A percentile compares a stretch with the other conserved stretches of the same genome.
Conservation (phyloP, 148 eudicot genomes). For the Mesembryanthemum crystallinum region DNA sequence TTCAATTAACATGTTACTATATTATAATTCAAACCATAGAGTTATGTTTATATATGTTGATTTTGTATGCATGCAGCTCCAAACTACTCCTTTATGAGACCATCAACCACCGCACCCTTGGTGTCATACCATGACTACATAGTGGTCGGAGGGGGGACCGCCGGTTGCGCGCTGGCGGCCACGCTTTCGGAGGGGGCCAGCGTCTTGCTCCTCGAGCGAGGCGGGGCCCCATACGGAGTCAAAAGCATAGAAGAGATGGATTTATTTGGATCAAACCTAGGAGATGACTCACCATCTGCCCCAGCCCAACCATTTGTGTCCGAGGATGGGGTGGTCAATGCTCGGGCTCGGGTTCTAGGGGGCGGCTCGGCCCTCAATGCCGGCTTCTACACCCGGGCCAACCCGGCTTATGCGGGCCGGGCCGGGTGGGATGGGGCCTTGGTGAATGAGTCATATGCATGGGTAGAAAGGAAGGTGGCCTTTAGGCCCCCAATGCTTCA, state of each 20-base stretch:
- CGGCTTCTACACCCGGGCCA: conserved; percentile 45
- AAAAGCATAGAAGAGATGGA: conserved; percentile 24
- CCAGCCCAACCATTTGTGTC: conserved; percentile 47
- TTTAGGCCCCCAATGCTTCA: conserved; percentile 37
- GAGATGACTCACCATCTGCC: conserved; percentile 19
- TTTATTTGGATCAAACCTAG: conserved; percentile 32
- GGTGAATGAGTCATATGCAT: conserved; percentile 45
- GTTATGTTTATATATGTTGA: not conserved
- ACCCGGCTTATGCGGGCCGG: conserved; percentile 22
- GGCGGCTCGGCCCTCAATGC: conserved; percentile 52
- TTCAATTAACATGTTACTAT: too few species aligned
- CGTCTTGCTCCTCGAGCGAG: conserved; percentile 48
- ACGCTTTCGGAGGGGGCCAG: conserved; percentile 39
- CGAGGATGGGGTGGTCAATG: conserved; percentile 48
- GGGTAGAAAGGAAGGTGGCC: conserved; percentile 49
- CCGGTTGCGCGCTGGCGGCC: conserved; percentile 47
- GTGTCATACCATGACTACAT: conserved; percentile 41
- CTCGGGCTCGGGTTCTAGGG: conserved; percentile 42
- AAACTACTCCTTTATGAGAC: conserved; percentile 33
- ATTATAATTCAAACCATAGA: not conserved
- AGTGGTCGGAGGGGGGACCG: conserved; percentile 45
- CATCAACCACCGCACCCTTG: conserved; percentile 29
- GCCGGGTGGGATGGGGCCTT: conserved; percentile 36
- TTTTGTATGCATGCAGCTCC: conserved; percentile 25
- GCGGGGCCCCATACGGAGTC: conserved; percentile 45